phyloP scores from a whole-genome alignment of 805 yeast genomes.

The Starmerella vaccinii region DNA sequence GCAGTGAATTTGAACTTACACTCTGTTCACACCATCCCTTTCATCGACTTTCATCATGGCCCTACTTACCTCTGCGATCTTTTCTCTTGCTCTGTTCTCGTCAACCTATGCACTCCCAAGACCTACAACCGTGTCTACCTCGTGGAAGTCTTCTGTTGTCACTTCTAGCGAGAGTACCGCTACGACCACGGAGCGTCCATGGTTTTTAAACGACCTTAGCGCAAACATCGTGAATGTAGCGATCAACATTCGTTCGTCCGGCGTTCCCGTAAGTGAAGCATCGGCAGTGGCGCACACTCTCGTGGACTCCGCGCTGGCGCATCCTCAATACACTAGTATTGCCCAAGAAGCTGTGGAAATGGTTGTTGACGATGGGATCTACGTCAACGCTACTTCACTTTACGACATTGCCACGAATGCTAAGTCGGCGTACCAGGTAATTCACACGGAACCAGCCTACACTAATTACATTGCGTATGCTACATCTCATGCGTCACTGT shows the following conservation, averaged over 20 bases:
- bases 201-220: slow-evolving; percentile 13
- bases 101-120: neutral
- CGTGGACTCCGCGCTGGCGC: slow-evolving; percentile 12
- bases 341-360: slow-evolving; percentile 5
- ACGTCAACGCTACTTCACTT: slow-evolving; percentile 11
- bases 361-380: slow-evolving; percentile 7
- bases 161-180: neutral
- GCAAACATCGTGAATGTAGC: slow-evolving; percentile 8
- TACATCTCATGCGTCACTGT: slow-evolving; percentile 10
- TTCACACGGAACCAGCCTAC: slow-evolving; percentile 11
- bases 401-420: slow-evolving; percentile 14
- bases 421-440: slow-evolving; percentile 8
- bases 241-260: slow-evolving; percentile 10
- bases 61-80: neutral
- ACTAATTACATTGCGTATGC: slow-evolving; percentile 12
- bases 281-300: slow-evolving; percentile 16
- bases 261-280: slow-evolving; percentile 13
- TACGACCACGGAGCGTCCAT: slow-evolving; percentile 1
- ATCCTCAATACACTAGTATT: slow-evolving; percentile 15
- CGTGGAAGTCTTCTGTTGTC: neutral
- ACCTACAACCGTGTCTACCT: neutral
- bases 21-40: neutral
- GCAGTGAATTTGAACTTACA: neutral
- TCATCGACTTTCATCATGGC: neutral
- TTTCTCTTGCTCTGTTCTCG: neutral